Percentiles rank a stretch among this genome's conserved stretches.
Conservation (phyloP, 2,329 filamentous ascomycete genomes). For the Zymoseptoria crescenta region DNA sequence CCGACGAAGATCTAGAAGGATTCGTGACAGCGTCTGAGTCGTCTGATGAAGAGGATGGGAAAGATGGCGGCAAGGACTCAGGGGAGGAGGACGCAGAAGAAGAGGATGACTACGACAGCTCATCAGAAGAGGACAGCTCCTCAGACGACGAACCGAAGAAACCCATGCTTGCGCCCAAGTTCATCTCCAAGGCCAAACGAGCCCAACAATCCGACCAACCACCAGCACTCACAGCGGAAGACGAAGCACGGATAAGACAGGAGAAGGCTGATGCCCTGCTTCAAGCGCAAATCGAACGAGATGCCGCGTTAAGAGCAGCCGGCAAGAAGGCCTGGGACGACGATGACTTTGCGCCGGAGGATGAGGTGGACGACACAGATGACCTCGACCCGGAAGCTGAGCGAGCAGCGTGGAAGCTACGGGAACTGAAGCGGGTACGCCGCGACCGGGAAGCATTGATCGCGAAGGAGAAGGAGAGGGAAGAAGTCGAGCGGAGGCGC, state of each 20-base stretch:
- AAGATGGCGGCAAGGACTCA: constrained; percentile 24
- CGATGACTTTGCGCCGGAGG: constrained; percentile 53
- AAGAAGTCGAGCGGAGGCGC: constrained; percentile 79
- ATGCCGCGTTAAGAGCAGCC: constrained; percentile 64
- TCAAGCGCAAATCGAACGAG: constrained; percentile 79
- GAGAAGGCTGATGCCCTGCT: constrained; percentile 71
- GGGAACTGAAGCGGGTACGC: constrained; percentile 82
- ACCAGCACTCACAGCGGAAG: constrained; percentile 37
- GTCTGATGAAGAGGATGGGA: constrained; percentile 32
- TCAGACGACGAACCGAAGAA: constrained; percentile 53
- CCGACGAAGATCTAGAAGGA: constrained; percentile 40
- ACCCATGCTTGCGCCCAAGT: constrained; percentile 56
- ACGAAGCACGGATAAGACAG: constrained; percentile 52
- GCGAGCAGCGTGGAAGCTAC: constrained; percentile 84
- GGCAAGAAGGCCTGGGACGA: constrained; percentile 86
- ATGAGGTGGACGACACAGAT: constrained; percentile 83
- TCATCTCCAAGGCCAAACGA: constrained; percentile 57
- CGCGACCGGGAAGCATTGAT: constrained; percentile 71
- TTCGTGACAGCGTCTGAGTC: constrained; percentile 50
- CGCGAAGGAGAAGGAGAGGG: constrained; percentile 73
- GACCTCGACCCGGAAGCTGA: constrained; percentile 80
- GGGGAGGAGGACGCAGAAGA: constrained; percentile 34
- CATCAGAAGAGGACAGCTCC: constrained; percentile 51
- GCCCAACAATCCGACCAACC: constrained; percentile 31
- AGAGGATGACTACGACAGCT: constrained; percentile 34